Conservation (phyloP, 2,329 filamentous ascomycete genomes). For the Capronia americana region DNA sequence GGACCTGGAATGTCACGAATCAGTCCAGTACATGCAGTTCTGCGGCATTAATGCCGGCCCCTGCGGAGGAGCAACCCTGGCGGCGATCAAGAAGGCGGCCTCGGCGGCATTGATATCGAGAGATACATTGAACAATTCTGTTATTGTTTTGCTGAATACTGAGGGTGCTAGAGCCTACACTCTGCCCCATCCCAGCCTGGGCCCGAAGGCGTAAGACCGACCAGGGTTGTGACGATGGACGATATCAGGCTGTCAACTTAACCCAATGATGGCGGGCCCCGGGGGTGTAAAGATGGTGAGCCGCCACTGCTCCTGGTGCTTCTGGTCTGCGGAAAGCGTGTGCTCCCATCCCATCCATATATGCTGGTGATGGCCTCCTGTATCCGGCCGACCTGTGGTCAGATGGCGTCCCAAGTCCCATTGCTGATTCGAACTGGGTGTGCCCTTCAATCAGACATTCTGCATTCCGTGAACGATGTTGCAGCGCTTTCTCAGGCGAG, state of each 20-base stretch:
- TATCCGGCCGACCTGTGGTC: too few species aligned
- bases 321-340: background rate
- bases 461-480: too few species aligned
- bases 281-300: background rate
- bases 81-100: conserved; percentile 61
- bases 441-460: too few species aligned
- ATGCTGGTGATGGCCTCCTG: background rate
- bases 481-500: too few species aligned
- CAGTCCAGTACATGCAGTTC: conserved; percentile 60
- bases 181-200: conserved; percentile 43
- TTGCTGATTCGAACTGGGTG: too few species aligned
- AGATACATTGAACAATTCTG: conserved; percentile 55
- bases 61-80: conserved; percentile 65
- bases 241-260: background rate
- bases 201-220: background rate
- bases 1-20: conserved; percentile 67
- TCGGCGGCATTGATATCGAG: conserved; percentile 45
- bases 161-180: conserved; percentile 66
- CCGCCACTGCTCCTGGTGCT: background rate
- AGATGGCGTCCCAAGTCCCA: too few species aligned
- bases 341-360: background rate
- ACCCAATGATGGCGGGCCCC: background rate
- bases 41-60: conserved; percentile 62
- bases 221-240: background rate
- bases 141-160: conserved; percentile 71